A percentile compares a stretch with the other conserved stretches of the same genome.
These are phyloP conservation scores for Porogramme epimiltina DNA, from an alignment of 1,284 basidiomycete genomes.

Conservation along the genomic window DNA sequence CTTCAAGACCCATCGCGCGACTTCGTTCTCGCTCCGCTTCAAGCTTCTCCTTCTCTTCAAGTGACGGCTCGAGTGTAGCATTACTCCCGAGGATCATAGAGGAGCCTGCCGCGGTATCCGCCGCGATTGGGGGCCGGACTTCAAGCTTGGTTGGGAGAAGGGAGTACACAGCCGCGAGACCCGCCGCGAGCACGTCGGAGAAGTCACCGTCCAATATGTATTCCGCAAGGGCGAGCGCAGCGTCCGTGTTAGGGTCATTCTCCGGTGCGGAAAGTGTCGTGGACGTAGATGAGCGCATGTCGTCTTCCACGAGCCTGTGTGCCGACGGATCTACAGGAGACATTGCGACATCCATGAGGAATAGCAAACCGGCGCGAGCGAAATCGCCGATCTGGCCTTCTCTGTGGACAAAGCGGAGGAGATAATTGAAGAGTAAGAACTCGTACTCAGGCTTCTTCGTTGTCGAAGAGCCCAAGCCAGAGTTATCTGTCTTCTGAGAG, in stretches of 20 bases:
- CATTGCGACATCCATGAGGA: conserved; percentile 95
- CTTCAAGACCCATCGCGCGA: conserved; percentile 68
- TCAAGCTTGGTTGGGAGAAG: conserved; percentile 87
- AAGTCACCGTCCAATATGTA: conserved; percentile 97
- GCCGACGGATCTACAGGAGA: conserved; percentile 57
- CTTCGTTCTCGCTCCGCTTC: conserved; percentile 56
- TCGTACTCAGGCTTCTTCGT: conserved; percentile 85
- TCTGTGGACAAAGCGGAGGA: conserved; percentile 93
- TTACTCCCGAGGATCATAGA: conserved; percentile 71
- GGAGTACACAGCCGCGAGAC: conserved; percentile 92
- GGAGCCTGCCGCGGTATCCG: conserved; percentile 40
- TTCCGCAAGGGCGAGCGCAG: conserved; percentile 84
- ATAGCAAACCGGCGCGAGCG: conserved; percentile 88
- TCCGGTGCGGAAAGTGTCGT: conserved; percentile 15
- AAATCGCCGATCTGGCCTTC: conserved; percentile 95
- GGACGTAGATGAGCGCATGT: conserved; percentile 32
- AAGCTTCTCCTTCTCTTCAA: conserved; percentile 55
- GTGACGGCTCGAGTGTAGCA: conserved; percentile 41
- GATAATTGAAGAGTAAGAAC: conserved; percentile 93
- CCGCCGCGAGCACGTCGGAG: conserved; percentile 93
- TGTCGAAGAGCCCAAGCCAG: conserved; percentile 43
- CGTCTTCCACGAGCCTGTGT: conserved; percentile 40
- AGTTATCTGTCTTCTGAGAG: conserved; percentile 61
- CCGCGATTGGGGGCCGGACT: conserved; percentile 50
- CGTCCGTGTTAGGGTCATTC: conserved; percentile 76